Evolutionary conservation across 129 eudicot species (phyloP).

Genomic region (Centella asiatica): DNA sequence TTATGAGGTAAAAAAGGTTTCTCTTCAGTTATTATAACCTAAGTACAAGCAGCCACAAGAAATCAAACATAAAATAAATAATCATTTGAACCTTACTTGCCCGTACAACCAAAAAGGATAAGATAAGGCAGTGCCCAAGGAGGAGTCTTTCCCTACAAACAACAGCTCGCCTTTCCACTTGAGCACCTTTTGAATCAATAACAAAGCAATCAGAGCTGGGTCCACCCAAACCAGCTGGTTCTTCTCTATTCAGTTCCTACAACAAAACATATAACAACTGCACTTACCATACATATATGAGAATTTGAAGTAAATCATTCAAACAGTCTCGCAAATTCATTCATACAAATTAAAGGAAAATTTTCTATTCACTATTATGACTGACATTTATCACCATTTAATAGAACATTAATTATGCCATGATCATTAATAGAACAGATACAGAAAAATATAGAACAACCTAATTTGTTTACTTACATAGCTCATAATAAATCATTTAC

Average conservation of each 20-base stretch:
- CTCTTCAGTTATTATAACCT: background rate
- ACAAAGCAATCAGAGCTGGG: conserved; percentile 71
- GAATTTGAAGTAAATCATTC: background rate
- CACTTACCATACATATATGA: background rate
- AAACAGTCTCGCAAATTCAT: background rate
- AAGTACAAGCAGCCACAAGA: conserved; percentile 6
- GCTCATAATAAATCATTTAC: too few species aligned
- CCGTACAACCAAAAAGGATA: conserved; percentile 77
- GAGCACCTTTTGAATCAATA: conserved; percentile 85
- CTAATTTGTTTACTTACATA: too few species aligned
- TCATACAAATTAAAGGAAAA: background rate
- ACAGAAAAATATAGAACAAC: background rate
- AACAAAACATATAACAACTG: conserved; percentile 10
- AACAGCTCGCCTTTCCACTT: conserved; percentile 90
- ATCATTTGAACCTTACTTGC: conserved; percentile 52
- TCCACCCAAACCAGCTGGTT: conserved; percentile 89
- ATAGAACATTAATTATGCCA: background rate
- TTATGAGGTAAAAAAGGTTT: background rate
- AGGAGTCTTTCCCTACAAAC: conserved; percentile 91
- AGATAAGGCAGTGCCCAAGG: conserved; percentile 88
- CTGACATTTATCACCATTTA: background rate
- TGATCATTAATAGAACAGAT: too few species aligned
- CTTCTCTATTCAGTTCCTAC: conserved; percentile 90
- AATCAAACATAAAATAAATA: conserved; percentile 11
- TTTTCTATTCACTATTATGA: background rate